A percentile compares a stretch with the other conserved stretches of the same genome.
These are phyloP conservation scores for Trametes meyenii DNA, from an alignment of 768 basidiomycete genomes.

Conservation along the genomic window DNA sequence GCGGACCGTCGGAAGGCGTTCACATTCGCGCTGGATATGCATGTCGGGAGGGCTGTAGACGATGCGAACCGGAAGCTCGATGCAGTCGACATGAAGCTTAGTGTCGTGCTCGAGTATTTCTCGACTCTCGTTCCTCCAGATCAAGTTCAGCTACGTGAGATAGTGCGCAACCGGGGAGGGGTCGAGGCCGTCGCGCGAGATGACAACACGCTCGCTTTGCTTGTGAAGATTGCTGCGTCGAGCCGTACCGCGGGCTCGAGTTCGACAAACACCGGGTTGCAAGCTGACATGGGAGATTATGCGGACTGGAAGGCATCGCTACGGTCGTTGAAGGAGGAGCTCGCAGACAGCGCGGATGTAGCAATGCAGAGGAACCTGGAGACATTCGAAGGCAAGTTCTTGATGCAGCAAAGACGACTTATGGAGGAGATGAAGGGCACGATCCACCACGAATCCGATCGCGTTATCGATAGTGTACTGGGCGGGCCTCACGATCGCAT, in stretches of 20 bases:
- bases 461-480: constrained; percentile 42
- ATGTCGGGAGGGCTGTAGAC: constrained; percentile 32
- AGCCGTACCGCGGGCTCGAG: not conserved
- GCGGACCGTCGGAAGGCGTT: constrained; percentile 30
- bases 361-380: not conserved
- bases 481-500: constrained; percentile 50
- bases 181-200: not conserved
- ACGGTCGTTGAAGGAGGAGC: not conserved
- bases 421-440: constrained; percentile 33
- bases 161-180: constrained; percentile 2
- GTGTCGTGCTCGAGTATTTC: not conserved
- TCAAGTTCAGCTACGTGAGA: not conserved
- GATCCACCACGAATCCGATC: constrained; percentile 37
- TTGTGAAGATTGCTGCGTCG: not conserved
- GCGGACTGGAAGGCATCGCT: not conserved
- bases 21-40: constrained; percentile 34
- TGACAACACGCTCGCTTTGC: not conserved
- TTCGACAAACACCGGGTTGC: too few relatives aligned
- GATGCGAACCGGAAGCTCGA: constrained; percentile 25
- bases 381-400: constrained; percentile 48
- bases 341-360: not conserved
- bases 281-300: not conserved
- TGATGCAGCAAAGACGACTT: constrained; percentile 45
- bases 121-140: not conserved
- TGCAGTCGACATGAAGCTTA: not conserved